These are phyloP conservation scores for Kwoniella mangroviensis DNA, from an alignment of 768 basidiomycete species.

Conservation along the genomic window DNA sequence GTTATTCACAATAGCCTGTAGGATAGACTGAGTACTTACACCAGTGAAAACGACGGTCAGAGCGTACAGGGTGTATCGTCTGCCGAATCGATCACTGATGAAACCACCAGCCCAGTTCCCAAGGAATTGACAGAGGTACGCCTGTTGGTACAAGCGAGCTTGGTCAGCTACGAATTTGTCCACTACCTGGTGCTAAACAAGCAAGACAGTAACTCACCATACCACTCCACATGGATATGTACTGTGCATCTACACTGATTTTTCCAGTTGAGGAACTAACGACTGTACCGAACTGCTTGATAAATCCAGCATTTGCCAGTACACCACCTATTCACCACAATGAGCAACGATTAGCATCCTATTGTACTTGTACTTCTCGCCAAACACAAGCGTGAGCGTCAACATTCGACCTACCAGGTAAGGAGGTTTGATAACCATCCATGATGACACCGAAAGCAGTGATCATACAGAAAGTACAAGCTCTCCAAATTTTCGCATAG, in stretches of 20 bases:
- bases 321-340: slow-evolving; percentile 13
- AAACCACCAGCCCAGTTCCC: slow-evolving; percentile 21
- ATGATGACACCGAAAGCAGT: slow-evolving; percentile 19
- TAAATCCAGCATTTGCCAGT: slow-evolving; percentile 24
- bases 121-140: slow-evolving; percentile 18
- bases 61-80: slow-evolving; percentile 31
- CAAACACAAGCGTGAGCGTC: not conserved
- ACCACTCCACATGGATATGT: slow-evolving; percentile 36
- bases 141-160: not conserved
- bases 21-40: not conserved
- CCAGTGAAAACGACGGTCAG: slow-evolving; percentile 28
- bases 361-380: not conserved
- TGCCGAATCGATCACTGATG: slow-evolving; percentile 30
- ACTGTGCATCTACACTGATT: slow-evolving; percentile 16
- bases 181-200: too few relatives aligned
- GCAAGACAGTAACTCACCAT: not conserved
- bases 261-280: slow-evolving; percentile 1
- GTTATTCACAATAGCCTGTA: not conserved
- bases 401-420: slow-evolving; percentile 9
- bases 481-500: slow-evolving; percentile 20
- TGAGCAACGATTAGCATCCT: not conserved
- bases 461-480: slow-evolving; percentile 11
- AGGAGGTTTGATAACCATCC: slow-evolving; percentile 21
- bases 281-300: slow-evolving; percentile 26
- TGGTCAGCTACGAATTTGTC: too few relatives aligned